Evolutionary conservation across 169 alveolate species (phyloP).

Genomic region (Plasmodium gaboni): DNA sequence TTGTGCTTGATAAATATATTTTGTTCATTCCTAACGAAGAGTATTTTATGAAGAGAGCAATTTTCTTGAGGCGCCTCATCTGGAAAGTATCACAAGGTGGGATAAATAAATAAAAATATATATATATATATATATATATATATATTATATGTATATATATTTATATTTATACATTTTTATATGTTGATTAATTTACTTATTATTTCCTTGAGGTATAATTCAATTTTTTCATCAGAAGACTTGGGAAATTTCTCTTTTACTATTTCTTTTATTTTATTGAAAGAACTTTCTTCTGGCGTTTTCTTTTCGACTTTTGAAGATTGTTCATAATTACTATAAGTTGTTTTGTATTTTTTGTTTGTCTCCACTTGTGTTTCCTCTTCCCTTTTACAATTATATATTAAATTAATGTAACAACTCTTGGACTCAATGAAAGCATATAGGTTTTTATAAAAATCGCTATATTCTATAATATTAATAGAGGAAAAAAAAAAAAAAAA

Average conservation of each 20-base stretch:
- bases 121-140: conserved; percentile 1
- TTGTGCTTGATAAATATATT: conserved; percentile 60
- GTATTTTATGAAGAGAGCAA: conserved; percentile 41
- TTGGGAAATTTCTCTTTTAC: conserved; percentile 51
- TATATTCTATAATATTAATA: conserved; percentile 25
- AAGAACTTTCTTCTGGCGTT: conserved; percentile 26
- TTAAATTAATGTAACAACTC: conserved; percentile 38
- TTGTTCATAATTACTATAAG: not conserved
- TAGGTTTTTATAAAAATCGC: conserved; percentile 60
- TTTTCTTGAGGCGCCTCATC: conserved; percentile 68
- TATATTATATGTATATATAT: not conserved
- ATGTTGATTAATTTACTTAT: conserved; percentile 15
- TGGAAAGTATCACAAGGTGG: not conserved
- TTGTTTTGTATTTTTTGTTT: conserved; percentile 10
- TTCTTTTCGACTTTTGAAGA: conserved; percentile 13
- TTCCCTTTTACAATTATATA: conserved; percentile 16
- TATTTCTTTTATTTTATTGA: conserved; percentile 30
- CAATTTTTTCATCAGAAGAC: conserved; percentile 29
- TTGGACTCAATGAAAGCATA: conserved; percentile 52
- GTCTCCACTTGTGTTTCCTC: not conserved
- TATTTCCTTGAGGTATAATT: conserved; percentile 57
- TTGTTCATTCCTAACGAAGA: conserved; percentile 32
- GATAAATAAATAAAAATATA: not conserved
- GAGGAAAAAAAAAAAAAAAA: not conserved
- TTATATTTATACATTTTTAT: not conserved